phyloP scores from a whole-genome alignment of 371 early-diverging fungal genomes.

The Lichtheimia corymbifera region DNA sequence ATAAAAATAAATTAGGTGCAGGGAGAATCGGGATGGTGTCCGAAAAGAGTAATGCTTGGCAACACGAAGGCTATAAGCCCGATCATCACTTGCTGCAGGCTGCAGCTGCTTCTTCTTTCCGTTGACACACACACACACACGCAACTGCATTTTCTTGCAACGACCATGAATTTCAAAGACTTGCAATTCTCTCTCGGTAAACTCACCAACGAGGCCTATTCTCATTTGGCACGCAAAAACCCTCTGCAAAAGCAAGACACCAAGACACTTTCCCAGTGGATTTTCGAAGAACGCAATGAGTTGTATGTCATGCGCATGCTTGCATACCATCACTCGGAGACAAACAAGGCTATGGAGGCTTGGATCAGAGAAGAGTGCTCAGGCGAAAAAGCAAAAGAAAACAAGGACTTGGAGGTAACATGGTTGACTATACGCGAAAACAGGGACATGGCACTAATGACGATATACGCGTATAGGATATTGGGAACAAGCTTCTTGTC shows the following conservation, averaged over 20 bases:
- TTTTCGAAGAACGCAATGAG: conserved; percentile 44
- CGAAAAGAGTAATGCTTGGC: conserved; percentile 1
- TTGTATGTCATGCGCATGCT: conserved; percentile 37
- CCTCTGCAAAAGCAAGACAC: conserved; percentile 48
- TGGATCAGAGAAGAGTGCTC: conserved; percentile 38
- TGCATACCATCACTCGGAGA: conserved; percentile 35
- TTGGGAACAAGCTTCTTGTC: conserved; percentile 34
- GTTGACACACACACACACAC: too few relatives aligned
- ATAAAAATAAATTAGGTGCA: neutral
- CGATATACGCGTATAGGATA: conserved; percentile 21
- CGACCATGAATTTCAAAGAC: conserved; percentile 43
- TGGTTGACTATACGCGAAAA: neutral
- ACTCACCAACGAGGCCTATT: conserved; percentile 40
- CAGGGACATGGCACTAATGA: neutral
- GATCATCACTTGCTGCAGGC: neutral
- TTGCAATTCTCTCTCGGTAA: conserved; percentile 46
- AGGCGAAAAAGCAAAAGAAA: conserved; percentile 25
- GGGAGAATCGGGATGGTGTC: neutral
- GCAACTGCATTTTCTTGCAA: neutral
- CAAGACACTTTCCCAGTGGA: conserved; percentile 40
- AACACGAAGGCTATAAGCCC: neutral
- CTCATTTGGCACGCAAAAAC: conserved; percentile 43
- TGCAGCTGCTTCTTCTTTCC: neutral
- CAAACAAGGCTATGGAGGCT: conserved; percentile 28
- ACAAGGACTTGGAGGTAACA: conserved; percentile 41